Conservation (phyloP, 768 basidiomycete genomes). For the Tulasnella sp. region DNA sequence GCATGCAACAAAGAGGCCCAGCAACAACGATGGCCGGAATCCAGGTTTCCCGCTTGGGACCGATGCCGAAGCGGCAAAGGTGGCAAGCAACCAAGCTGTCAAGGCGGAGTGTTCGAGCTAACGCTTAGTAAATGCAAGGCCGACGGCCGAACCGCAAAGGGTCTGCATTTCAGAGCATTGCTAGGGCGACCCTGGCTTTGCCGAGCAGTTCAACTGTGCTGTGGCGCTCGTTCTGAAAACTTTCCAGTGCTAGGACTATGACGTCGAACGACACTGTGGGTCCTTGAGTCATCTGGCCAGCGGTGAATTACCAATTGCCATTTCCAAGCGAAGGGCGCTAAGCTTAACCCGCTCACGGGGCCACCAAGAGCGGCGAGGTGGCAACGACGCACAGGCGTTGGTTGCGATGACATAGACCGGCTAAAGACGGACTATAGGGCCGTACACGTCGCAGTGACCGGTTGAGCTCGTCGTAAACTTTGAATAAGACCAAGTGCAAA, state of each 20-base stretch:
- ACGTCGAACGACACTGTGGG: neutral
- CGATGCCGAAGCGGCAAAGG: neutral
- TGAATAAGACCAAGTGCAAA: neutral
- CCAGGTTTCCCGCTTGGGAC: neutral
- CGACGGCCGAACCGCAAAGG: neutral
- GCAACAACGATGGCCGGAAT: neutral
- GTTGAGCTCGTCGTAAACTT: neutral
- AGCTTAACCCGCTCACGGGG: neutral
- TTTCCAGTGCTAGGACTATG: neutral
- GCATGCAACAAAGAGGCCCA: neutral
- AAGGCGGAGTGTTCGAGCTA: neutral
- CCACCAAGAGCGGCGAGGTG: neutral
- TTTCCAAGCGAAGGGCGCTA: neutral
- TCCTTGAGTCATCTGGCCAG: neutral
- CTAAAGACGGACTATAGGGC: neutral
- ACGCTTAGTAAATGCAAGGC: neutral
- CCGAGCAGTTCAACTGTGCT: neutral
- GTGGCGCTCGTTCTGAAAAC: neutral
- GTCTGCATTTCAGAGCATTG: neutral
- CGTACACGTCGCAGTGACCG: neutral
- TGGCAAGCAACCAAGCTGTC: neutral
- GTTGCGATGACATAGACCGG: neutral
- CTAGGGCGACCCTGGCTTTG: neutral
- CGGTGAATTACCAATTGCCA: neutral
- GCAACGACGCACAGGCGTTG: neutral